A percentile compares a stretch with the other conserved stretches of the same genome.
phyloP scores from a whole-genome alignment of 2,329 filamentous ascomycete species.

The Magnaporthiopsis incrustans region DNA sequence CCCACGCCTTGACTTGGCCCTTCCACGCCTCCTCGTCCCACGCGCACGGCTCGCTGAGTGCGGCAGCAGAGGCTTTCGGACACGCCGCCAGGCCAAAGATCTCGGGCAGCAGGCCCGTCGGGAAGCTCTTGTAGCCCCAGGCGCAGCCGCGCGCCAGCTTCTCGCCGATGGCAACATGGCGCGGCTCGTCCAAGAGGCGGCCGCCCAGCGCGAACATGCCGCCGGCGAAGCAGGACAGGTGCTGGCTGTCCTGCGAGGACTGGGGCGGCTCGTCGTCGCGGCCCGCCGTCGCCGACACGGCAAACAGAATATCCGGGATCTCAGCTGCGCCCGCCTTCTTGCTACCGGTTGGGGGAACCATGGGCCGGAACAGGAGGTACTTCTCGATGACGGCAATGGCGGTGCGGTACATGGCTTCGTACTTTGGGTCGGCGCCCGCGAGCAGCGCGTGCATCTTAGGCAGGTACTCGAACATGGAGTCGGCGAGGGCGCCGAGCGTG shows the following conservation, averaged over 20 bases:
- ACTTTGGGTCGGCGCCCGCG: slow-evolving; percentile 52
- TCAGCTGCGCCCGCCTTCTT: slow-evolving; percentile 30
- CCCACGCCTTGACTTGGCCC: slow-evolving; percentile 15
- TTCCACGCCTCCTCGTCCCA: slow-evolving; percentile 29
- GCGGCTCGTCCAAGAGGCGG: slow-evolving; percentile 33
- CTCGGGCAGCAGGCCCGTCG: slow-evolving; percentile 52
- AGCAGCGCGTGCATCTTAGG: slow-evolving; percentile 58
- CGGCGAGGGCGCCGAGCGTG: slow-evolving; percentile 45
- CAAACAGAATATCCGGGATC: slow-evolving; percentile 53
- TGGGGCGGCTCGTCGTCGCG: slow-evolving; percentile 15
- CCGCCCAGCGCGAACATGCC: slow-evolving; percentile 39
- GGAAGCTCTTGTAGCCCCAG: slow-evolving; percentile 48
- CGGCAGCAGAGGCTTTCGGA: slow-evolving; percentile 12
- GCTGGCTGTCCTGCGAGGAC: slow-evolving; percentile 31
- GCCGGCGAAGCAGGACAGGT: slow-evolving; percentile 50
- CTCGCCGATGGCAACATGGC: slow-evolving; percentile 37
- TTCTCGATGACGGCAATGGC: slow-evolving; percentile 52
- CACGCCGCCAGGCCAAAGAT: slow-evolving; percentile 39
- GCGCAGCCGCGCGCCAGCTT: slow-evolving; percentile 46
- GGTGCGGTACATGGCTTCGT: slow-evolving; percentile 55
- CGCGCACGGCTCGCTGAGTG: slow-evolving; percentile 18
- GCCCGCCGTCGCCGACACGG: slow-evolving; percentile 30
- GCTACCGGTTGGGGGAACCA: slow-evolving; percentile 35
- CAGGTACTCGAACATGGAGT: slow-evolving; percentile 53
- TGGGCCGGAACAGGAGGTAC: slow-evolving; percentile 62